Conservation (phyloP, 2,329 filamentous ascomycete species). For the Fusarium algeriense region DNA sequence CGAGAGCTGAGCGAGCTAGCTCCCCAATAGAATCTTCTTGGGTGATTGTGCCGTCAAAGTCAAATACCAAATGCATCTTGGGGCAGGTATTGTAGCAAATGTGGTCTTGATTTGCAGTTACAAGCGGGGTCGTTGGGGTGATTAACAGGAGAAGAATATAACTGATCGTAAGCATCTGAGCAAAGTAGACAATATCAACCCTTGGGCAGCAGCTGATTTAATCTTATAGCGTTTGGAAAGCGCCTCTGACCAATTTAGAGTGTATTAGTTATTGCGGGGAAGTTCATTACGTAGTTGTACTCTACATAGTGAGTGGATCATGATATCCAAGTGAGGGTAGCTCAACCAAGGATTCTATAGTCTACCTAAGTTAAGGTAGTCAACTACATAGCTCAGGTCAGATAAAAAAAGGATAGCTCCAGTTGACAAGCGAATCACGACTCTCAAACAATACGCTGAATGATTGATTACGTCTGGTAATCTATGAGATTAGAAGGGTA, state of each 20-base stretch:
- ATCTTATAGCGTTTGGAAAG: conserved; percentile 3
- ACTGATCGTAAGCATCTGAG: conserved; percentile 22
- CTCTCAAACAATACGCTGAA: conserved; percentile 17
- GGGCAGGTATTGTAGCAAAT: conserved; percentile 1
- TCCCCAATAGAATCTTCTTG: conserved; percentile 63
- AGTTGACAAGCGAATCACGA: neutral
- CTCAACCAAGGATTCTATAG: conserved; percentile 8
- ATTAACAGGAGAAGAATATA: conserved; percentile 8
- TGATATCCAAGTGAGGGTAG: conserved; percentile 15
- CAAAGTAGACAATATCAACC: neutral
- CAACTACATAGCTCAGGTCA: neutral
- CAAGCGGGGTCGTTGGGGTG: conserved; percentile 4
- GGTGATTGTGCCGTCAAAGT: conserved; percentile 72
- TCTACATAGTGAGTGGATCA: conserved; percentile 37
- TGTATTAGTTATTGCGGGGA: conserved; percentile 34
- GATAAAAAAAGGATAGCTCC: neutral
- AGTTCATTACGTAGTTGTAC: conserved; percentile 38
- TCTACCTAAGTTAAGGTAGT: neutral
- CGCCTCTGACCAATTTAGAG: conserved; percentile 19
- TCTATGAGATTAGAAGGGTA: conserved; percentile 42
- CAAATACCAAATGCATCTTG: conserved; percentile 63
- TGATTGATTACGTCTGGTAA: conserved; percentile 36
- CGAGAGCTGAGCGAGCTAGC: conserved; percentile 60
- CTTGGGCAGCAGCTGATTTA: conserved; percentile 15
- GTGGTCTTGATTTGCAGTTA: neutral